phyloP scores from a whole-genome alignment of 257 asterid species.

The Gentiana straminea region DNA sequence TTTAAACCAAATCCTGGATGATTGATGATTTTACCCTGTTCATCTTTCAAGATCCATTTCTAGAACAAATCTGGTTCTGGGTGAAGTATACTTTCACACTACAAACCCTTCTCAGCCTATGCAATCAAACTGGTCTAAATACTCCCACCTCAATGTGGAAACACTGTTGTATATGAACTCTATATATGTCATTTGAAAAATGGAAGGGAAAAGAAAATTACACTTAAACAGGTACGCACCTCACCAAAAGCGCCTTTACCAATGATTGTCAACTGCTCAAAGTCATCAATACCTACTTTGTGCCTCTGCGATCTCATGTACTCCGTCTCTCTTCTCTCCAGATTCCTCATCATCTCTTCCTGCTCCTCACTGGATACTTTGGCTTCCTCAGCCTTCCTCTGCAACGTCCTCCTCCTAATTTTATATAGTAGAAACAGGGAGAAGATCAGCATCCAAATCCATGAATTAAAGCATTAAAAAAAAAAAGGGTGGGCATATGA shows the following conservation, averaged over 20 bases:
- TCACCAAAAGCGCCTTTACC: slow-evolving; percentile 97
- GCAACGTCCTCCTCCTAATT: slow-evolving; percentile 78
- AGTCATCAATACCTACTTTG: slow-evolving; percentile 95
- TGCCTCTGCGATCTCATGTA: slow-evolving; percentile 98
- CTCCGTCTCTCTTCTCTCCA: slow-evolving; percentile 90
- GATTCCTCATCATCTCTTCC: slow-evolving; percentile 75
- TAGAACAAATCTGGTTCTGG: too few species aligned
- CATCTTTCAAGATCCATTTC: too few species aligned
- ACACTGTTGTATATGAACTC: too few species aligned
- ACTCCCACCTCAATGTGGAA: too few species aligned
- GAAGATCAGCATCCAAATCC: background rate
- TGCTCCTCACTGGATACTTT: slow-evolving; percentile 79
- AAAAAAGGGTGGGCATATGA: background rate
- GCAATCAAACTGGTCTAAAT: too few species aligned
- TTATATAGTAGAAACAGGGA: background rate
- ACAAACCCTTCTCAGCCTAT: too few species aligned
- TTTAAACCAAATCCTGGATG: too few species aligned
- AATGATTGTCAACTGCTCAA: slow-evolving; percentile 76
- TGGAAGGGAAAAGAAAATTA: too few species aligned
- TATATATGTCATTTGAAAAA: too few species aligned
- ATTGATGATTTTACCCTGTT: too few species aligned
- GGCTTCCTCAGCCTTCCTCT: slow-evolving; percentile 78
- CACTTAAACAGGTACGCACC: slow-evolving; percentile 22
- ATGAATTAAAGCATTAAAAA: background rate
- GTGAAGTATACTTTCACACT: too few species aligned